Base-by-base conservation (phyloP, 2,329 filamentous ascomycete genomes). In the Cercospora zeae-maydis region DNA sequence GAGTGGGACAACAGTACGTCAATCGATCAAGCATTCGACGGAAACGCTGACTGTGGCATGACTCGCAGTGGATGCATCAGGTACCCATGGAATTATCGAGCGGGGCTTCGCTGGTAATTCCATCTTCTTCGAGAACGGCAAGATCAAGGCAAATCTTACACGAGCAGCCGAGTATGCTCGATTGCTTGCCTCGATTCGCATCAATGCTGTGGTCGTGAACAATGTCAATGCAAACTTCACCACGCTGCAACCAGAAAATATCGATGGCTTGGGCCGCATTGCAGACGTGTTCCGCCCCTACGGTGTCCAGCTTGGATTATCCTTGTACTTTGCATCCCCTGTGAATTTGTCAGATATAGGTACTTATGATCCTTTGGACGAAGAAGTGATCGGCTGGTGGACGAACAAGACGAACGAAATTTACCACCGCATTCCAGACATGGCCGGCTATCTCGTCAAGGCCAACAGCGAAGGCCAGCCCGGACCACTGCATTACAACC, bases 381-480 rank as follows among this genome's bases (percentile, higher is more conserved):
- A 79, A 3, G 70, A 67, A 0, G 88, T 90, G 4, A 80, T 88
- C 60, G 67, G 77, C 1, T 91, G 84, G 82, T 91, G 88, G 88
- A 73, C 78, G 0, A 79, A 83, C 49, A 80, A 85, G 52, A 88
- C 88, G 0, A 76, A 83, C 49, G 75, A 82, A 30, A 76, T 91
- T 6, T 90, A 90, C 69, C 64, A 76, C 4, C 75, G 79, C 1
- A 81, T 91, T 1, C 88, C 88, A 0, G 88, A 91, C 68, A 79
- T 91, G 73, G 84, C 83, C 1, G 88, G 88, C 0, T 90, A 88
- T 67, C 79, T 90, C 3, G 82, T 90, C 66, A 91, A 91, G 72
- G 88, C 88, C 8, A 87, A 88, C 72, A 89, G 86, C 0, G 88
- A 91, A 75, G 88, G 87, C 1, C 87, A 91, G 70, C 87, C 88